Evolutionary conservation across 495 filamentous ascomycete species (phyloP).

Genomic region (Hyaloscypha finlandica): DNA sequence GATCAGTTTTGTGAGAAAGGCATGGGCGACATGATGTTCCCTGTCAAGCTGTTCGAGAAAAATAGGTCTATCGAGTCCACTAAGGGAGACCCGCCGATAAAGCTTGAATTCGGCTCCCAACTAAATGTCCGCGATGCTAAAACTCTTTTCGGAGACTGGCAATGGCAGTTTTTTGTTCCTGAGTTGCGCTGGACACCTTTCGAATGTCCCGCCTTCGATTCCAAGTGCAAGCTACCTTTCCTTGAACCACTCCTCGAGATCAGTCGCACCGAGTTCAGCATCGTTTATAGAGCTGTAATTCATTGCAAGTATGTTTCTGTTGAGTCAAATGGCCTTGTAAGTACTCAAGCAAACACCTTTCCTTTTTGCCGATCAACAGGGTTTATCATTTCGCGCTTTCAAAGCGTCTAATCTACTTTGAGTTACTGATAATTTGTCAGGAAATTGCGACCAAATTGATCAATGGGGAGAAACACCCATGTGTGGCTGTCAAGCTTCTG

Average conservation of each 20-base stretch:
- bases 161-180: conserved; percentile 6
- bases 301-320: conserved; percentile 5
- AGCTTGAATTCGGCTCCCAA: conserved; percentile 6
- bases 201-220: neutral
- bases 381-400: conserved; percentile 1
- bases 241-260: conserved; percentile 8
- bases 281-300: conserved; percentile 8
- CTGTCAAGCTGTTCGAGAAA: neutral
- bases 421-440: conserved; percentile 3
- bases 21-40: conserved; percentile 8
- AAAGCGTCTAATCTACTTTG: conserved; percentile 3
- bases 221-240: conserved; percentile 8
- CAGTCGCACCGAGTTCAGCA: conserved; percentile 14
- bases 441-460: conserved; percentile 5
- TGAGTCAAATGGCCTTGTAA: conserved; percentile 7
- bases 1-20: conserved; percentile 7
- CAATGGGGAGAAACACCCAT: conserved; percentile 1
- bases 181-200: conserved; percentile 2
- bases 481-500: conserved; percentile 9
- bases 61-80: conserved; percentile 11
- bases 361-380: conserved; percentile 1
- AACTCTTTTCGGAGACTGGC: neutral
- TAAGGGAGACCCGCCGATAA: neutral
- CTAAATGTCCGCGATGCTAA: neutral
- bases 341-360: conserved; percentile 13